A percentile compares a stretch with the other conserved stretches of the same genome.
Evolutionary conservation across 2,329 filamentous ascomycete species (phyloP).

Genomic region (Chrysosporium queenslandicum): DNA sequence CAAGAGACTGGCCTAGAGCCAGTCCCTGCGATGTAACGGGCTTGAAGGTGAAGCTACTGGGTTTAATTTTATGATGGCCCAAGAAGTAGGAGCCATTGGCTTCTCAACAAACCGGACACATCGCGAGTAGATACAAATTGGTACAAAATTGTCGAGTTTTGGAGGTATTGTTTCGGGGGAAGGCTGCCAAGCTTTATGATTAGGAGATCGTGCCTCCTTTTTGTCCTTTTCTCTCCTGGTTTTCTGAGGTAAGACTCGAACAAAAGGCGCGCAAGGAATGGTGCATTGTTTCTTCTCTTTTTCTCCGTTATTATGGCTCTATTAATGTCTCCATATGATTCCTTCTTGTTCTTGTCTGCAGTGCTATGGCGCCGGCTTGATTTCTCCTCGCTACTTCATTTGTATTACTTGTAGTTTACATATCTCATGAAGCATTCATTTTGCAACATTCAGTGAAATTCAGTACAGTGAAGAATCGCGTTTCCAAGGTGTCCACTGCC

Average conservation of each 20-base stretch:
- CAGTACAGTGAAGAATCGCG: too few species aligned
- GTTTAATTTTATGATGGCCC: background rate
- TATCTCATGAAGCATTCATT: background rate
- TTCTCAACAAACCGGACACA: background rate
- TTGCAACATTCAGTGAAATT: too few species aligned
- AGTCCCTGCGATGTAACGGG: constrained; percentile 7
- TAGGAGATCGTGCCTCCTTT: background rate
- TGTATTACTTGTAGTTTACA: background rate
- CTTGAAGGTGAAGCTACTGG: too few species aligned
- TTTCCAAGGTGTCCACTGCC: too few species aligned
- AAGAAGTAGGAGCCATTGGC: background rate
- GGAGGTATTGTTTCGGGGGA: background rate
- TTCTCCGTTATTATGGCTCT: constrained; percentile 4
- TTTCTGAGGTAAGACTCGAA: background rate
- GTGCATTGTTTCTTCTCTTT: background rate
- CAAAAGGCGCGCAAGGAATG: constrained; percentile 5
- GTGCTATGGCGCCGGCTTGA: background rate
- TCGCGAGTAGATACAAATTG: background rate
- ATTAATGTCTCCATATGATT: constrained; percentile 6
- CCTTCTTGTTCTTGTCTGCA: background rate
- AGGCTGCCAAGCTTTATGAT: background rate
- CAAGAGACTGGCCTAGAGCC: background rate
- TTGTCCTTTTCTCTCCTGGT: background rate
- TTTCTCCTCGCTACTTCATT: background rate
- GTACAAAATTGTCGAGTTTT: too few species aligned